Conservation (phyloP, 371 early-diverging fungal species). For the Mycotypha africana region DNA sequence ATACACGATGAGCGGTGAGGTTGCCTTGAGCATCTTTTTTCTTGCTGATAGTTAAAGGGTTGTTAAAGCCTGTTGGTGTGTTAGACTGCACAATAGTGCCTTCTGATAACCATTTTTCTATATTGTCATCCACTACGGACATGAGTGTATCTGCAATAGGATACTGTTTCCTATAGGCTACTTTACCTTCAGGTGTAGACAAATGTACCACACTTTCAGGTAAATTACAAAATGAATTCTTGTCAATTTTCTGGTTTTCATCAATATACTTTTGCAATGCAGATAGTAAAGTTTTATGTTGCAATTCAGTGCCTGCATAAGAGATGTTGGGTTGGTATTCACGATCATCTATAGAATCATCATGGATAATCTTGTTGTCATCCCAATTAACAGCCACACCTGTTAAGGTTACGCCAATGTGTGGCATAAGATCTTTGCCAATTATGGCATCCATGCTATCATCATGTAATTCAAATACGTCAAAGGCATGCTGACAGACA, state of each 20-base stretch:
- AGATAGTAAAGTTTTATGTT: neutral
- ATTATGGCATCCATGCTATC: neutral
- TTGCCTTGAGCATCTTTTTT: conserved; percentile 10
- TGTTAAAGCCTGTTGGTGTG: conserved; percentile 2
- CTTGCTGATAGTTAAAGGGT: conserved; percentile 3
- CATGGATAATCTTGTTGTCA: neutral
- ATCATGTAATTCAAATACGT: no score
- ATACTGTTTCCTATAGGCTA: conserved; percentile 2
- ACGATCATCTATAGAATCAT: conserved; percentile 3
- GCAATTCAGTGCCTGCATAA: neutral
- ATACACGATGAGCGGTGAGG: conserved; percentile 1
- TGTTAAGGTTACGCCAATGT: neutral
- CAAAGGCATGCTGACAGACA: no score
- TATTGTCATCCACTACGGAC: neutral
- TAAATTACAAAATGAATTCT: conserved; percentile 1
- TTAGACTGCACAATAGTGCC: conserved; percentile 1
- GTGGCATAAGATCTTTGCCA: conserved; percentile 7
- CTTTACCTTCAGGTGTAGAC: neutral
- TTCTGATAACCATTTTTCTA: conserved; percentile 1
- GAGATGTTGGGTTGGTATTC: conserved; percentile 6
- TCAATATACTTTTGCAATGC: conserved; percentile 1
- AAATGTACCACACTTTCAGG: conserved; percentile 2
- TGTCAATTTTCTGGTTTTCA: neutral
- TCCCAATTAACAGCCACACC: conserved; percentile 2
- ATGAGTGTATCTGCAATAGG: conserved; percentile 1